Conservation (phyloP, 129 eudicot genomes). For the Chrysanthemum seticuspe region DNA sequence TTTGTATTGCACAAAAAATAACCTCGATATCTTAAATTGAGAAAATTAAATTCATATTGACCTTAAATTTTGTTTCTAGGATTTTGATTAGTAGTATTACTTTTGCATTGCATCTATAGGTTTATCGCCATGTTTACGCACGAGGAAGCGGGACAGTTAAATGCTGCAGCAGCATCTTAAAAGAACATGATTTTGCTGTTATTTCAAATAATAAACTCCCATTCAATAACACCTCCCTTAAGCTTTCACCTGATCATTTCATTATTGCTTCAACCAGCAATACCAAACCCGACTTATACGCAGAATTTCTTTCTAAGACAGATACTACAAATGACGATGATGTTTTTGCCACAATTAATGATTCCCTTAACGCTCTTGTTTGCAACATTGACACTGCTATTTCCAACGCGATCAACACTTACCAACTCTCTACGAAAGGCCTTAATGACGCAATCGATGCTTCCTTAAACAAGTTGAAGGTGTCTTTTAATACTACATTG, state of each 20-base stretch:
- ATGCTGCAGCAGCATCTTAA: too few relatives aligned
- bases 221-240: background rate
- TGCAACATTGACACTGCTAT: slow-evolving; percentile 50
- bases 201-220: too few relatives aligned
- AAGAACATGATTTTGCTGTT: too few relatives aligned
- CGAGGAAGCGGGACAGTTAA: too few relatives aligned
- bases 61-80: too few relatives aligned
- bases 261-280: too few relatives aligned
- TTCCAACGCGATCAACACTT: slow-evolving; percentile 37
- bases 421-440: slow-evolving; percentile 38
- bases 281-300: slow-evolving; percentile 27
- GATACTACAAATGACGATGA: slow-evolving; percentile 25
- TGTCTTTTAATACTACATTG: slow-evolving; percentile 43
- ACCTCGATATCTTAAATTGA: too few relatives aligned
- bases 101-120: too few relatives aligned
- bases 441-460: slow-evolving; percentile 52
- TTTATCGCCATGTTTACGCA: too few relatives aligned
- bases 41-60: too few relatives aligned
- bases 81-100: too few relatives aligned
- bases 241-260: slow-evolving; percentile 23
- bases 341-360: slow-evolving; percentile 34
- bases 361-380: slow-evolving; percentile 44
- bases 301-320: slow-evolving; percentile 41
- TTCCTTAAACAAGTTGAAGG: slow-evolving; percentile 40
- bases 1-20: too few relatives aligned